Percentiles rank a stretch among this genome's conserved stretches.
phyloP scores from a whole-genome alignment of 352 stramenopile species.

The Pythium aquatile region DNA sequence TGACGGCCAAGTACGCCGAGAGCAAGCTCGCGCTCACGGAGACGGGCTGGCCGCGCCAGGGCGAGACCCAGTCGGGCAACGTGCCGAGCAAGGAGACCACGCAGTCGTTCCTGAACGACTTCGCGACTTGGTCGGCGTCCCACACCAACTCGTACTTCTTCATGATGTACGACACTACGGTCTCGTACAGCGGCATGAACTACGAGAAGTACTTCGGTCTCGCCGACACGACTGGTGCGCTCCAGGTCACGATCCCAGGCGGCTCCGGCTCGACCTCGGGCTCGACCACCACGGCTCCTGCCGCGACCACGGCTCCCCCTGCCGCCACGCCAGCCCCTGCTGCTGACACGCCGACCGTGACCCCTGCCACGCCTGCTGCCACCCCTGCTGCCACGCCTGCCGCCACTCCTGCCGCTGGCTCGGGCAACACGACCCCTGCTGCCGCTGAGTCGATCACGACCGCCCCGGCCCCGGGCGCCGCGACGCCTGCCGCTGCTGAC shows the following conservation, averaged over 20 bases:
- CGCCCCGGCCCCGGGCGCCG: too few species aligned
- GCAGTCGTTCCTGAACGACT: conserved; percentile 51
- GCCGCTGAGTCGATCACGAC: background rate
- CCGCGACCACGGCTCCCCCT: conserved; percentile 4
- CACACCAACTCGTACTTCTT: conserved; percentile 47
- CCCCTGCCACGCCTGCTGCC: background rate
- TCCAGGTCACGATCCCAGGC: conserved; percentile 41
- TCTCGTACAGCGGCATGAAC: conserved; percentile 37
- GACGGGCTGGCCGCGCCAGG: conserved; percentile 52
- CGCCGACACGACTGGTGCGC: conserved; percentile 27
- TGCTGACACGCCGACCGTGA: background rate
- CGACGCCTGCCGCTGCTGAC: background rate
- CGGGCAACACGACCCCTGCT: background rate
- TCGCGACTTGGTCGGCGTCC: conserved; percentile 32
- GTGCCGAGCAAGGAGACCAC: conserved; percentile 36
- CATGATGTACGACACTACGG: conserved; percentile 64
- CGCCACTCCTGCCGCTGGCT: conserved; percentile 1
- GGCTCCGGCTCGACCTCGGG: conserved; percentile 16
- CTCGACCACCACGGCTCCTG: conserved; percentile 1
- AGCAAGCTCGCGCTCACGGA: conserved; percentile 46
- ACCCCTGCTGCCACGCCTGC: conserved; percentile 10
- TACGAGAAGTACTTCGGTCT: conserved; percentile 68
- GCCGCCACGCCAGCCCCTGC: background rate
- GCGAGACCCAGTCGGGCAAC: conserved; percentile 30
- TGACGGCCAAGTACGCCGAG: conserved; percentile 36